Conservation (phyloP, 768 basidiomycete genomes). For the Lactarius vividus region DNA sequence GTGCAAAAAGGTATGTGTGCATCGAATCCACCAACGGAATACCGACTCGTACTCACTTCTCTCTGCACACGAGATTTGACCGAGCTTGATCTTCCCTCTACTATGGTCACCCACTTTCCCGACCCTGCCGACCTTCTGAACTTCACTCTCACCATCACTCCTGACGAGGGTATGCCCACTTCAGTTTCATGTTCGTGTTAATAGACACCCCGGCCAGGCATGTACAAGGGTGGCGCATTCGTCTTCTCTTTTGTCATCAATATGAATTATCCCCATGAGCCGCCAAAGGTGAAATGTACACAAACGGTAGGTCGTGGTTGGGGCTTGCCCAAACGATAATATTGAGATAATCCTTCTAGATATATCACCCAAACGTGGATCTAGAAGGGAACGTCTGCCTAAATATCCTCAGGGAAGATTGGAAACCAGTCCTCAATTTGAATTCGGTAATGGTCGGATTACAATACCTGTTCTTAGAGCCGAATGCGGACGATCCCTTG, state of each 20-base stretch:
- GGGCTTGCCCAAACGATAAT: background rate
- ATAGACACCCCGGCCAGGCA: slow-evolving; percentile 52
- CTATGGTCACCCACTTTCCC: slow-evolving; percentile 94
- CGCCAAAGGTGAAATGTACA: slow-evolving; percentile 97
- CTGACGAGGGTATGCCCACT: slow-evolving; percentile 77
- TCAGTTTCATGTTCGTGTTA: slow-evolving; percentile 3
- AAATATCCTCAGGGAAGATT: slow-evolving; percentile 98
- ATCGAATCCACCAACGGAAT: background rate
- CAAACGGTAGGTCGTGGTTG: slow-evolving; percentile 63
- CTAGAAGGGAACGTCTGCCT: slow-evolving; percentile 97
- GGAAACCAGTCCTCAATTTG: slow-evolving; percentile 98
- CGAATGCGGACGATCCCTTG: slow-evolving; percentile 96
- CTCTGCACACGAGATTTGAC: slow-evolving; percentile 68
- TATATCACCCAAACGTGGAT: slow-evolving; percentile 99
- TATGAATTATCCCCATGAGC: slow-evolving; percentile 98
- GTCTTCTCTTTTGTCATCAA: slow-evolving; percentile 94
- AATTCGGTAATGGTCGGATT: slow-evolving; percentile 98
- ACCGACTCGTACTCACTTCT: background rate
- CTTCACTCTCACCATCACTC: slow-evolving; percentile 92
- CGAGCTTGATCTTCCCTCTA: slow-evolving; percentile 91
- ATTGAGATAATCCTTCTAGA: slow-evolving; percentile 48
- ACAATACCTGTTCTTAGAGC: slow-evolving; percentile 97
- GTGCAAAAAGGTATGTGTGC: slow-evolving; percentile 96
- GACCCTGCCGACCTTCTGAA: slow-evolving; percentile 94
- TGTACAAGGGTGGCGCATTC: slow-evolving; percentile 97